Evolutionary conservation across 768 basidiomycete species (phyloP).

Genomic region (Floccularia luteovirens): DNA sequence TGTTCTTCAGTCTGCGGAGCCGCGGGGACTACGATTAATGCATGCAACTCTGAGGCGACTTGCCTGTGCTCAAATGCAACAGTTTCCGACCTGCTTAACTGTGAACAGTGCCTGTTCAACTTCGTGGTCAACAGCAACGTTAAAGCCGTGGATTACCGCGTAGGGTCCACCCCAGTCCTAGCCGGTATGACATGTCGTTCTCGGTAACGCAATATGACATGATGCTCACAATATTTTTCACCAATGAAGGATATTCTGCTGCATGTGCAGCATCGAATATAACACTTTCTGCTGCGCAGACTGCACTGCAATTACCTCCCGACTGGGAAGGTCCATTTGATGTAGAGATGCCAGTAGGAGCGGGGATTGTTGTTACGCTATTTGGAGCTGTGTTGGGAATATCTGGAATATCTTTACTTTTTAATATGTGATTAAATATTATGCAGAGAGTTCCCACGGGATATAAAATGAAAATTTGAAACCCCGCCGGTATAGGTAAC

Average conservation of each 20-base stretch:
- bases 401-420: constrained; percentile 42
- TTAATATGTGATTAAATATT: constrained; percentile 30
- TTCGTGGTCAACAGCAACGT: constrained; percentile 43
- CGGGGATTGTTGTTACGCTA: constrained; percentile 35
- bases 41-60: constrained; percentile 35
- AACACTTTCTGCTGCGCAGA: constrained; percentile 27
- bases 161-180: constrained; percentile 55
- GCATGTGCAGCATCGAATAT: constrained; percentile 34
- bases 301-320: constrained; percentile 35
- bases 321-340: constrained; percentile 58
- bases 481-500: constrained; percentile 4
- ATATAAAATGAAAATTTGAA: background rate
- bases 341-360: constrained; percentile 33
- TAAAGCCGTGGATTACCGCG: constrained; percentile 39
- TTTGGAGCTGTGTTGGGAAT: constrained; percentile 39
- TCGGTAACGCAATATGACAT: constrained; percentile 2
- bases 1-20: constrained; percentile 23
- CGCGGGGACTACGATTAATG: constrained; percentile 18
- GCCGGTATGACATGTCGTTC: constrained; percentile 29
- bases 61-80: constrained; percentile 49
- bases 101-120: constrained; percentile 65
- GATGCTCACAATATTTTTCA: no score
- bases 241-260: constrained; percentile 46
- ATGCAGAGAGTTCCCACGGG: background rate
- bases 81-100: constrained; percentile 33